Conservation (phyloP, 1,139 yeast species). For the Candida sanyaensis region DNA sequence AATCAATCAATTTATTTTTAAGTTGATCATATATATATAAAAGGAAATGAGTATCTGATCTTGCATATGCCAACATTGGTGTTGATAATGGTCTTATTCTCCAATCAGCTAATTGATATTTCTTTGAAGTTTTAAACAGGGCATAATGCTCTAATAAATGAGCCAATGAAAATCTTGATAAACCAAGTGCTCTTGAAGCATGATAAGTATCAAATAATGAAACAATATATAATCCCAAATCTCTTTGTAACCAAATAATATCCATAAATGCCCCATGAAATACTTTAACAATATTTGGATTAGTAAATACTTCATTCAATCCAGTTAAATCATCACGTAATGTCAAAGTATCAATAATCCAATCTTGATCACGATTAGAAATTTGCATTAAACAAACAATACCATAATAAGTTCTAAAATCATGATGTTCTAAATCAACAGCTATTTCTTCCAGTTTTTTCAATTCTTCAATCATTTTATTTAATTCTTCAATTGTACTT, state of each 20-base stretch:
- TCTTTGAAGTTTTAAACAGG: conserved; percentile 84
- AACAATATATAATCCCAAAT: conserved; percentile 88
- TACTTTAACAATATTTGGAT: conserved; percentile 81
- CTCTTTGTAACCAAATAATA: conserved; percentile 95
- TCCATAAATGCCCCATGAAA: conserved; percentile 98
- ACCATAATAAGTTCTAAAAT: conserved; percentile 86
- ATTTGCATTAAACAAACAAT: conserved; percentile 93
- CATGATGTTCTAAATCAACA: conserved; percentile 97
- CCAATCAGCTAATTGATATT: conserved; percentile 98
- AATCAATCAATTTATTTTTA: conserved; percentile 60
- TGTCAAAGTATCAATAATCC: conserved; percentile 76
- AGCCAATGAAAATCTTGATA: conserved; percentile 84
- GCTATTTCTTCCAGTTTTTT: conserved; percentile 66
- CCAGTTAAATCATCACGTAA: conserved; percentile 70
- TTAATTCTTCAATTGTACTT: conserved; percentile 54
- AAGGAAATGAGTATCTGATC: conserved; percentile 93
- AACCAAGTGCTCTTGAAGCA: conserved; percentile 77
- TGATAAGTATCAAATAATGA: conserved; percentile 90
- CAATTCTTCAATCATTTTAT: conserved; percentile 57
- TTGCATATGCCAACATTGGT: conserved; percentile 83
- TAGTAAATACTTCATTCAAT: conserved; percentile 74
- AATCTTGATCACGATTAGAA: conserved; percentile 77
- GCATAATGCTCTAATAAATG: conserved; percentile 80
- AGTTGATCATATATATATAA: conserved; percentile 78
- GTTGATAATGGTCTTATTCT: conserved; percentile 80